Percentiles rank a stretch among this genome's conserved stretches.
Evolutionary conservation across 345 rosid genomes (phyloP).

Genomic region (Jatropha curcas): DNA sequence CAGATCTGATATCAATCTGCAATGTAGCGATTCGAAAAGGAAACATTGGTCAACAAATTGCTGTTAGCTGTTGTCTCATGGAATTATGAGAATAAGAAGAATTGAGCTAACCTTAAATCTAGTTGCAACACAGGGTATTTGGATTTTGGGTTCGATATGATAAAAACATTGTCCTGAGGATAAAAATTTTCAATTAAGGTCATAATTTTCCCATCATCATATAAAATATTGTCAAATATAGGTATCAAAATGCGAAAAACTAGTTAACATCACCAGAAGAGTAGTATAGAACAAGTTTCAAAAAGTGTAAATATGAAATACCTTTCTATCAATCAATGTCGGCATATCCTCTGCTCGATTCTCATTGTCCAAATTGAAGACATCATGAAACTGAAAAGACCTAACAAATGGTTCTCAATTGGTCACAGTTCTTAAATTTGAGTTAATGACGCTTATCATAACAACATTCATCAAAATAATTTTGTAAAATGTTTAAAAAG

Average conservation of each 20-base stretch:
- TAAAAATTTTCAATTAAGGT: not conserved
- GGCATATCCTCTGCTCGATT: constrained; percentile 85
- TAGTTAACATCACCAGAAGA: constrained; percentile 1
- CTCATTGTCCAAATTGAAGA: constrained; percentile 85
- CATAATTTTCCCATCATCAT: constrained; percentile 8
- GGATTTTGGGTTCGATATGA: constrained; percentile 94
- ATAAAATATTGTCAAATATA: not conserved
- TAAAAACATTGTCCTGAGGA: constrained; percentile 90
- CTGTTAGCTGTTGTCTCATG: not conserved
- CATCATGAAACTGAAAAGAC: constrained; percentile 75
- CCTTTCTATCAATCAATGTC: constrained; percentile 88
- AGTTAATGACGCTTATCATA: constrained; percentile 3
- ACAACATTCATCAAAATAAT: not conserved
- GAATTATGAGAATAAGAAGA: not conserved
- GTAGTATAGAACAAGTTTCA: not conserved
- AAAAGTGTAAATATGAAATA: constrained; percentile 9
- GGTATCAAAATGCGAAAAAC: constrained; percentile 1
- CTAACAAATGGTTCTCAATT: constrained; percentile 39
- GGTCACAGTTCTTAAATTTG: constrained; percentile 28
- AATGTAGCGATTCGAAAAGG: constrained; percentile 6
- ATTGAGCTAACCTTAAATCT: constrained; percentile 66
- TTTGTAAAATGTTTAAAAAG: not conserved
- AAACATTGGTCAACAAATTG: not conserved
- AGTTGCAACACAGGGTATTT: constrained; percentile 92
- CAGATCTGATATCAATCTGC: constrained; percentile 95